Evolutionary conservation across 2,329 filamentous ascomycete genomes (phyloP).

Genomic region (Fusarium penzigii): DNA sequence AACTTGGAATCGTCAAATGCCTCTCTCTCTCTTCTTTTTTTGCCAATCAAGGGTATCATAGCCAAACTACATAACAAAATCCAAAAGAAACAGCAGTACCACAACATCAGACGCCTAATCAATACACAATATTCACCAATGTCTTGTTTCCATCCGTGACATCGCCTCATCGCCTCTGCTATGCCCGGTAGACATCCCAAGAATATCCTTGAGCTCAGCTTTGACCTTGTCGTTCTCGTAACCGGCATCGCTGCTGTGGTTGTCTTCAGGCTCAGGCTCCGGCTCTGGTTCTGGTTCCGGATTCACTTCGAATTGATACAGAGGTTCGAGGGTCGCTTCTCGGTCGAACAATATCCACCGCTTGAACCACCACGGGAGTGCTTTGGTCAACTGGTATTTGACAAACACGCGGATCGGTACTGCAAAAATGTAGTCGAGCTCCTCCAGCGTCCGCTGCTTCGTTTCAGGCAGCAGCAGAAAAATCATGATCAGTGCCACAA

Average conservation of each 20-base stretch:
- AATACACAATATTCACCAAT: constrained; percentile 10
- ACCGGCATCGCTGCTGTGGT: constrained; percentile 30
- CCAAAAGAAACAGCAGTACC: background rate
- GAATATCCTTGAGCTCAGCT: constrained; percentile 41
- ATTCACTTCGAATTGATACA: constrained; percentile 43
- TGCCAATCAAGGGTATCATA: constrained; percentile 28
- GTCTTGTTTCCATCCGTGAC: constrained; percentile 6
- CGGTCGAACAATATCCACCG: constrained; percentile 56
- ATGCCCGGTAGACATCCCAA: constrained; percentile 30
- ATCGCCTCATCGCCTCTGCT: constrained; percentile 8
- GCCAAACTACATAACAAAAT: background rate
- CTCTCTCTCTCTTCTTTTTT: constrained; percentile 21
- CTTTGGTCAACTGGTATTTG: constrained; percentile 57
- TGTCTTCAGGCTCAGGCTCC: constrained; percentile 26
- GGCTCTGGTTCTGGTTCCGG: constrained; percentile 16
- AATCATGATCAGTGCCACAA: constrained; percentile 56
- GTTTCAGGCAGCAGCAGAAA: constrained; percentile 61
- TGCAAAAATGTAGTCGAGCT: constrained; percentile 62
- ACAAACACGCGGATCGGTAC: constrained; percentile 60
- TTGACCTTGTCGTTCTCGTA: constrained; percentile 41
- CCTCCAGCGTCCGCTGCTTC: constrained; percentile 55
- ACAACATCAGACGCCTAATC: constrained; percentile 10
- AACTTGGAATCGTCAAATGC: constrained; percentile 9
- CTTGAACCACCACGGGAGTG: constrained; percentile 62
- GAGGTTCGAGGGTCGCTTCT: constrained; percentile 40